Evolutionary conservation across 257 asterid genomes (phyloP).

Genomic region (Primulina eburnea): DNA sequence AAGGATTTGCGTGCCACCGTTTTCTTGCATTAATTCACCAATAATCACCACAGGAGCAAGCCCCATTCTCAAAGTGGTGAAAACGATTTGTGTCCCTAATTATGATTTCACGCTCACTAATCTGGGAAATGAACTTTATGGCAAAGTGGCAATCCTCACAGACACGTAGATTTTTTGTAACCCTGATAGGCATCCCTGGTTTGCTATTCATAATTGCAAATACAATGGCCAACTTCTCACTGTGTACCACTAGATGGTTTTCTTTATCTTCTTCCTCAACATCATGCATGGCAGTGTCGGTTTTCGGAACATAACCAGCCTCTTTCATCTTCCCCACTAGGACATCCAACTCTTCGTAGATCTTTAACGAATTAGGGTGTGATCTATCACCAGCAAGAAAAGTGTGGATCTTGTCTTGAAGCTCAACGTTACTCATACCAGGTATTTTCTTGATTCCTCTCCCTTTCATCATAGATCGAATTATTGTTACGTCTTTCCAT

Average conservation of each 20-base stretch:
- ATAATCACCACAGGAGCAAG: constrained; percentile 85
- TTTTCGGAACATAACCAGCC: constrained; percentile 75
- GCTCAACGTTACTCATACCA: constrained; percentile 81
- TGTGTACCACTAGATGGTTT: constrained; percentile 71
- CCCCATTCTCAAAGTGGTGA: constrained; percentile 75
- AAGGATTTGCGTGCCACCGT: neutral
- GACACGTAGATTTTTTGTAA: constrained; percentile 78
- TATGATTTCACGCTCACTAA: constrained; percentile 55
- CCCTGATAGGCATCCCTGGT: constrained; percentile 54
- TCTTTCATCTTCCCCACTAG: constrained; percentile 76
- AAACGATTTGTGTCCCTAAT: constrained; percentile 82
- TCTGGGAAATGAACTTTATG: constrained; percentile 65
- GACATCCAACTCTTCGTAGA: constrained; percentile 61
- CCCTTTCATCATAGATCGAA: constrained; percentile 64
- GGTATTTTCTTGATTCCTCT: constrained; percentile 75
- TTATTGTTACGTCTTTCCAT: constrained; percentile 68
- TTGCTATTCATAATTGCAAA: constrained; percentile 64
- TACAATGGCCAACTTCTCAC: constrained; percentile 86
- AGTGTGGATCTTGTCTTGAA: constrained; percentile 51
- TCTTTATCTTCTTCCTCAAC: constrained; percentile 96
- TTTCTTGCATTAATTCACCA: constrained; percentile 50
- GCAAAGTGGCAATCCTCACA: constrained; percentile 93
- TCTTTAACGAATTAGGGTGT: constrained; percentile 55
- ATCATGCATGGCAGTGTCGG: constrained; percentile 69
- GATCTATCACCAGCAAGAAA: constrained; percentile 82